Evolutionary conservation across 208 protist genomes (phyloP).

Genomic region (Acanthamoeba culbertsoni): DNA sequence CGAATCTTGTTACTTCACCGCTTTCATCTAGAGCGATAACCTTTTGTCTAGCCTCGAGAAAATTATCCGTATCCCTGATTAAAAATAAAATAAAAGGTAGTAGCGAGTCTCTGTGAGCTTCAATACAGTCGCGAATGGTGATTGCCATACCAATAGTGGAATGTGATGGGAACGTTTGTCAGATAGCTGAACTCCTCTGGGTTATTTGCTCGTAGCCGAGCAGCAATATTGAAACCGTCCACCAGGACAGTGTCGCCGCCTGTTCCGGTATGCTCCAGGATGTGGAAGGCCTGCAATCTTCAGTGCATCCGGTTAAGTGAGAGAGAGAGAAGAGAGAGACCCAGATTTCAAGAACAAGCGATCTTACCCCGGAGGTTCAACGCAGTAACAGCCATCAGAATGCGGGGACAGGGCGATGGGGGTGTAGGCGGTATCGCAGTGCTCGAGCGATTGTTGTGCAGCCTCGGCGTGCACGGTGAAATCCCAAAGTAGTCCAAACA

Average conservation of each 20-base stretch:
- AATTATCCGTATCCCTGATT: slow-evolving; percentile 18
- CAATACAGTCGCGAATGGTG: background rate
- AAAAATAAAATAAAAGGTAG: background rate
- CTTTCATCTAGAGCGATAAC: background rate
- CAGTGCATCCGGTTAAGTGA: background rate
- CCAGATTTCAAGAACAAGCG: background rate
- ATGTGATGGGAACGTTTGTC: background rate
- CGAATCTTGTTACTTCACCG: background rate
- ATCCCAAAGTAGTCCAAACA: slow-evolving; percentile 52
- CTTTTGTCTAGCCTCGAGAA: background rate
- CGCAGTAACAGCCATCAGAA: slow-evolving; percentile 30
- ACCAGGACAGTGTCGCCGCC: slow-evolving; percentile 25
- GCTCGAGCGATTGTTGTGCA: background rate
- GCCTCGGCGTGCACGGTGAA: slow-evolving; percentile 20
- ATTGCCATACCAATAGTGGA: background rate
- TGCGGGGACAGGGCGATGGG: background rate
- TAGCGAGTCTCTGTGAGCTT: background rate
- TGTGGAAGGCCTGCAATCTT: slow-evolving; percentile 55
- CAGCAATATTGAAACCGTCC: slow-evolving; percentile 17
- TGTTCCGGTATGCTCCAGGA: background rate
- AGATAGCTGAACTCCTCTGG: slow-evolving; percentile 19
- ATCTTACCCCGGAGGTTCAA: slow-evolving; percentile 46
- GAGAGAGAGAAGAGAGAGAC: background rate
- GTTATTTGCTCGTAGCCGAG: background rate
- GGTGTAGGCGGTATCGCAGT: slow-evolving; percentile 52